These are phyloP conservation scores for Kalanchoe fedtschenkoi DNA, from an alignment of 164 flowering plant species.

Conservation along the genomic window DNA sequence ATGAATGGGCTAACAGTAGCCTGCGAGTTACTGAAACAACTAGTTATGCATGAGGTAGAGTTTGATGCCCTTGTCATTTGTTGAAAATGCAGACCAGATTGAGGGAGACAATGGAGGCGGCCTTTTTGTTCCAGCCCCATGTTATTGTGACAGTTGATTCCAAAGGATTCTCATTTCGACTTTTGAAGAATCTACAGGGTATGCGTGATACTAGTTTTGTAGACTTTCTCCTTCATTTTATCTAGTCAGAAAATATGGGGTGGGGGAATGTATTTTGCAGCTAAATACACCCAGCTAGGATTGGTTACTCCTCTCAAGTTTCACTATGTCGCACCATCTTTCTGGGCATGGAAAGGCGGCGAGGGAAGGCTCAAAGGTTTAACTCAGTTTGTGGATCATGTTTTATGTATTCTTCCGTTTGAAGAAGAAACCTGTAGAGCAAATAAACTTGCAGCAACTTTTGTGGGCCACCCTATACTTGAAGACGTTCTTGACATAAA, in stretches of 20 bases:
- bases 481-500: constrained; percentile 58
- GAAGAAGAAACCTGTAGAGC: constrained; percentile 67
- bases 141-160: constrained; percentile 83
- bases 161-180: constrained; percentile 87
- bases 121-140: constrained; percentile 66
- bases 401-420: constrained; percentile 87
- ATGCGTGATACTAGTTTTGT: constrained; percentile 8
- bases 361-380: constrained; percentile 70
- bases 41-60: neutral
- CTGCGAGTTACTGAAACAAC: neutral
- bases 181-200: constrained; percentile 63
- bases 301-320: constrained; percentile 41
- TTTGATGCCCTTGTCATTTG: neutral
- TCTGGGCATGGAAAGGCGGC: constrained; percentile 99
- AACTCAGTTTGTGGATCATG: constrained; percentile 72
- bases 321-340: constrained; percentile 96
- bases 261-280: constrained; percentile 53
- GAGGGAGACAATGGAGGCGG: constrained; percentile 61
- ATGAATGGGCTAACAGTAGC: neutral
- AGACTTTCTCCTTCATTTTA: neutral
- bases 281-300: constrained; percentile 35
- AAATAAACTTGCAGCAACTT: constrained; percentile 71
- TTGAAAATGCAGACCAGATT: constrained; percentile 44
- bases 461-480: constrained; percentile 87
- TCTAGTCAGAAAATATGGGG: constrained; percentile 20